phyloP scores from a whole-genome alignment of 164 flowering plant genomes.

The Echeveria elegans region DNA sequence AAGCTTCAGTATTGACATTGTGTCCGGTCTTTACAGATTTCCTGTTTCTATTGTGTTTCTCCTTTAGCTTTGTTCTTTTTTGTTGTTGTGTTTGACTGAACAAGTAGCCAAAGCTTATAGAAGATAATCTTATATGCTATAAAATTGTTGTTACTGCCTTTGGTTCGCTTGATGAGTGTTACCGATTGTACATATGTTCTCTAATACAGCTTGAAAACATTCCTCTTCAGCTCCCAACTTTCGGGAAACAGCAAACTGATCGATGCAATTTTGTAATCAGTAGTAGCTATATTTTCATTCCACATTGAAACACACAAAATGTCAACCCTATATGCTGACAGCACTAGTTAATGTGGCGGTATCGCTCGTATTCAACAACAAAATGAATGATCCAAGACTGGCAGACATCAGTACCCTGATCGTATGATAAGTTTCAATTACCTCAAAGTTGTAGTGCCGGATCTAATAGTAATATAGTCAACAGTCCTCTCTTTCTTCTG shows the following conservation, averaged over 20 bases:
- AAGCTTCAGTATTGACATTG: neutral
- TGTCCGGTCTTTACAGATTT: neutral
- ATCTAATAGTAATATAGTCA: conserved; percentile 12
- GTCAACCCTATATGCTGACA: conserved; percentile 2
- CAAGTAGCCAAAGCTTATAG: neutral
- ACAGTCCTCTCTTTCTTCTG: conserved; percentile 6
- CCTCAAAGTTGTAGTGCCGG: neutral
- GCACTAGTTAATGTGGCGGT: neutral
- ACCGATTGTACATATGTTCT: neutral
- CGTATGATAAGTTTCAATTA: neutral
- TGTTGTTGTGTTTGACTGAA: neutral
- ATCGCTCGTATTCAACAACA: neutral
- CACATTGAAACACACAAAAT: neutral
- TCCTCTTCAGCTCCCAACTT: too few relatives aligned
- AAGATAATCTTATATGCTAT: neutral
- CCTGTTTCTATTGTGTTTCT: too few relatives aligned
- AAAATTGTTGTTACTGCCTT: neutral
- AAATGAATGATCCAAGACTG: neutral
- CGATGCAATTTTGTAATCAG: too few relatives aligned
- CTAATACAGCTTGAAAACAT: too few relatives aligned
- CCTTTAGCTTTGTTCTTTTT: too few relatives aligned
- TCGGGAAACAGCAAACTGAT: too few relatives aligned
- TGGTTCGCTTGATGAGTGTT: neutral
- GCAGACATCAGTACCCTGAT: conserved; percentile 2
- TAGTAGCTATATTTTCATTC: too few relatives aligned